Base-by-base conservation (phyloP, 305 asterid species). In the Salvia sclarea region DNA sequence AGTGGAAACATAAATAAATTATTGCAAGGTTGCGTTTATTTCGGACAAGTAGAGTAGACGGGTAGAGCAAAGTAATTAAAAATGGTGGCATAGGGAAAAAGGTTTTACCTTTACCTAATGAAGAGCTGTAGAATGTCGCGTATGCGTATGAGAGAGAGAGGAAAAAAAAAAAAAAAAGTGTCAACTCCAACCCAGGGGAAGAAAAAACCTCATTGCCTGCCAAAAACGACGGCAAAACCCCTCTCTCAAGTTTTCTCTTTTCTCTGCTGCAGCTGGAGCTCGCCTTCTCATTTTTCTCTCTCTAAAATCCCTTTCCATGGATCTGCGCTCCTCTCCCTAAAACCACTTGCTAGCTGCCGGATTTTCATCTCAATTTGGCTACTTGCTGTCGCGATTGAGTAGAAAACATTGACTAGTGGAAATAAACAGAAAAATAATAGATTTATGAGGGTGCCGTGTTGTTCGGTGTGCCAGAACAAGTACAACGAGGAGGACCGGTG, bases 401-500 rank as follows among this genome's bases (percentile, higher is more conserved):
- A 73, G 55, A 48, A 57, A 48, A 37, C 5, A 67, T 48, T 44
- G 56, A 17, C 33, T 55, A 49, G n/a, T n/a, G 16, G 16, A 12
- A 21, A 22, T 18, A 11, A 38, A 7, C 2, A 20, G 13, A 17
- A 6, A 18, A 20, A 6, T 5, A 13, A 21, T 22, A 6, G 1
- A 17, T 58, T 31, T 55, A 89, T 89, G 97, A 82, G 90, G 87
- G 85, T 80, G 54, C 94, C 96, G 58, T 83, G 89, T 61, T 94
- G 99, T 73, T 84, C 96, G 61, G 96, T 94, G 61, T 94, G 99
- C 78, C 87, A 94, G 78, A 88, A 80, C 84, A 86, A 84, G 86
- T 94, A 86, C 84, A 83, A 84, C 85, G 99, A 94, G 75, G 99
- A 84, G 50, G 97, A 87, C 73, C 80, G 97, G 71, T 94, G 97